These are phyloP conservation scores for Malus hybrid DNA, from an alignment of 331 rosid genomes.

Conservation along the genomic window DNA sequence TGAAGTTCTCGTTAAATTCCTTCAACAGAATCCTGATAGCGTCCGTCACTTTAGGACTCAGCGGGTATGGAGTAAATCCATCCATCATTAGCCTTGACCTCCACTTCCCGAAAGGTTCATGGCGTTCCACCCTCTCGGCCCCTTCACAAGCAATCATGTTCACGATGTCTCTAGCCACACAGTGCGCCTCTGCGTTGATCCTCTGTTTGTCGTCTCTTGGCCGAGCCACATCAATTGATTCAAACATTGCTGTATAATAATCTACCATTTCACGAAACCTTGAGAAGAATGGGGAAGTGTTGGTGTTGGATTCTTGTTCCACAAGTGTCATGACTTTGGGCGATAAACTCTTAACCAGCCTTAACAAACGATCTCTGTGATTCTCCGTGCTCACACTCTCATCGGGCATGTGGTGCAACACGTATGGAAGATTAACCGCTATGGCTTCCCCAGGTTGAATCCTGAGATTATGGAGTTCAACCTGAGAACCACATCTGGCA, in stretches of 20 bases:
- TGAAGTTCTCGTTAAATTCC: conserved; percentile 42
- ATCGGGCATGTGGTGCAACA: conserved; percentile 90
- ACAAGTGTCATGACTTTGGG: conserved; percentile 78
- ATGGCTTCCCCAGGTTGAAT: conserved; percentile 57
- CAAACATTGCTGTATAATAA: conserved; percentile 82
- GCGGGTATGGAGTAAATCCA: conserved; percentile 49
- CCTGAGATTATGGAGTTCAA: conserved; percentile 36
- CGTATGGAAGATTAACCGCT: conserved; percentile 73
- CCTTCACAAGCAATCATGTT: conserved; percentile 95
- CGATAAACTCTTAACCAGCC: conserved; percentile 66
- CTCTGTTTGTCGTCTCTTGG: conserved; percentile 58
- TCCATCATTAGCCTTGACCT: conserved; percentile 72
- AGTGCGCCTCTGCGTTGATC: conserved; percentile 75
- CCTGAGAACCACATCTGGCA: conserved; percentile 65
- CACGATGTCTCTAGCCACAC: conserved; percentile 93
- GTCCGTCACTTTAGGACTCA: conserved; percentile 40
- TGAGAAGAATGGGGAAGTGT: conserved; percentile 69
- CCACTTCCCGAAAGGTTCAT: conserved; percentile 82
- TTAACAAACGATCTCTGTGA: conserved; percentile 72
- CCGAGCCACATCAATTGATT: conserved; percentile 66
- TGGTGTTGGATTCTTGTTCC: conserved; percentile 97
- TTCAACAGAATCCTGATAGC: conserved; percentile 38
- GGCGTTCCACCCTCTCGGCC: conserved; percentile 81
- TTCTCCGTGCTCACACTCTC: conserved; percentile 91
- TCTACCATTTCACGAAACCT: conserved; percentile 67